Percentiles rank a stretch among this genome's conserved stretches.
Conservation (phyloP, 164 flowering plant genomes). For the Taxillus chinensis region DNA sequence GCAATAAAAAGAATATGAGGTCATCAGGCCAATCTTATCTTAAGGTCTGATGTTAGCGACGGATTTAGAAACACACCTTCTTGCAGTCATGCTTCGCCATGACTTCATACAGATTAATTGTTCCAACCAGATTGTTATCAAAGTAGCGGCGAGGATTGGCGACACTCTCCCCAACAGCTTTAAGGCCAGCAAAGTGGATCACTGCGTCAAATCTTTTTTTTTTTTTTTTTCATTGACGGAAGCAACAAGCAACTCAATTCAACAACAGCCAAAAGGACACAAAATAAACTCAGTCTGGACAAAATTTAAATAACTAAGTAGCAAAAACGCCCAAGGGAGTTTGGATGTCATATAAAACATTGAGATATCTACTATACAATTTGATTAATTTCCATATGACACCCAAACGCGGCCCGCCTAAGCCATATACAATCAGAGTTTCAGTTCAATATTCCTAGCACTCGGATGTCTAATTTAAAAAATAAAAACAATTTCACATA, state of each 20-base stretch:
- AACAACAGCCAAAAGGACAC: not conserved
- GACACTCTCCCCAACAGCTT: conserved; percentile 96
- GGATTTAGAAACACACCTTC: conserved; percentile 35
- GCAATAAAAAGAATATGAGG: no score
- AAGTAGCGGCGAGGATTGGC: conserved; percentile 63
- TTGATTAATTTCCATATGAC: not conserved
- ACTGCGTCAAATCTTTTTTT: conserved; percentile 80
- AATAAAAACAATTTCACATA: conserved; percentile 12
- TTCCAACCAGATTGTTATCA: conserved; percentile 77
- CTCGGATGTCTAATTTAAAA: not conserved
- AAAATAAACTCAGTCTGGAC: not conserved
- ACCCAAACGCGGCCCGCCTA: not conserved
- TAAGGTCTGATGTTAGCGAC: no score
- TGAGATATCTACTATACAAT: not conserved
- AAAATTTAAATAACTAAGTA: not conserved
- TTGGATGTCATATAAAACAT: not conserved
- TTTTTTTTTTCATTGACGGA: conserved; percentile 11
- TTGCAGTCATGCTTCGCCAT: conserved; percentile 84
- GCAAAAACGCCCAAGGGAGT: not conserved
- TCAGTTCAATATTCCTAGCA: not conserved
- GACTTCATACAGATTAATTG: conserved; percentile 59
- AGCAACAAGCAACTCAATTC: not conserved
- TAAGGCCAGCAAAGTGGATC: conserved; percentile 92
- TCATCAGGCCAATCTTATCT: no score
- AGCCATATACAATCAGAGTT: not conserved